These are phyloP conservation scores for Cytospora schulzeri DNA, from an alignment of 2,329 filamentous ascomycete species.

Conservation along the genomic window DNA sequence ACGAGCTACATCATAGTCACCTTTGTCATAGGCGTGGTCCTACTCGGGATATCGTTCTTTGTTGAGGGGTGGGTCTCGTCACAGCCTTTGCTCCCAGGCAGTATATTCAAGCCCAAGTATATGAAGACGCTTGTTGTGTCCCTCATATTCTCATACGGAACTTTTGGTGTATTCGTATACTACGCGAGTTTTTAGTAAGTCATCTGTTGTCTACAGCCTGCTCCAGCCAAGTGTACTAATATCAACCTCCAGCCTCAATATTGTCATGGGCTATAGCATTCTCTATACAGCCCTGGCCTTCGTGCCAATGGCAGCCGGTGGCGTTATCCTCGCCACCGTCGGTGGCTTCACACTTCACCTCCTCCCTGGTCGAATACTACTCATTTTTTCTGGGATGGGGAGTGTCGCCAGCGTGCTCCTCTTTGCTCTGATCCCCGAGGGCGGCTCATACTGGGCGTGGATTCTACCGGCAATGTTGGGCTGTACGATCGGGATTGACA, in stretches of 20 bases:
- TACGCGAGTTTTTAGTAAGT: constrained; percentile 70
- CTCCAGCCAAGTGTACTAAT: constrained; percentile 51
- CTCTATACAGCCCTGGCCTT: constrained; percentile 70
- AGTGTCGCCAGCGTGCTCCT: constrained; percentile 61
- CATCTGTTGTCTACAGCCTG: constrained; percentile 42
- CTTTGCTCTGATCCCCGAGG: constrained; percentile 64
- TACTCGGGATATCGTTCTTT: constrained; percentile 64
- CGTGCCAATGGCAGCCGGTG: constrained; percentile 67
- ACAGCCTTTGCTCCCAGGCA: constrained; percentile 69
- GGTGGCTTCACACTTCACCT: constrained; percentile 70
- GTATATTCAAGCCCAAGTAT: constrained; percentile 69
- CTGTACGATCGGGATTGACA: constrained; percentile 72
- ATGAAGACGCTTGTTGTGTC: constrained; percentile 65
- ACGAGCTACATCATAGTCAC: constrained; percentile 72
- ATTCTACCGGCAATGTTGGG: constrained; percentile 72
- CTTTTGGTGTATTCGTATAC: constrained; percentile 68
- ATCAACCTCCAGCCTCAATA: constrained; percentile 56
- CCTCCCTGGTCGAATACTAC: constrained; percentile 62
- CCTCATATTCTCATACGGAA: constrained; percentile 69
- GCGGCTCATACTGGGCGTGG: constrained; percentile 71
- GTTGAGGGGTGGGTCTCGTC: constrained; percentile 71
- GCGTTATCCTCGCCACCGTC: constrained; percentile 62
- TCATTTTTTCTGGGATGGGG: constrained; percentile 62
- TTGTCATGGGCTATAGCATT: constrained; percentile 59
- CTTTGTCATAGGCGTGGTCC: constrained; percentile 62